These are phyloP conservation scores for Leersia perrieri DNA, from an alignment of 176 grass and related monocot genomes.

Conservation along the genomic window DNA sequence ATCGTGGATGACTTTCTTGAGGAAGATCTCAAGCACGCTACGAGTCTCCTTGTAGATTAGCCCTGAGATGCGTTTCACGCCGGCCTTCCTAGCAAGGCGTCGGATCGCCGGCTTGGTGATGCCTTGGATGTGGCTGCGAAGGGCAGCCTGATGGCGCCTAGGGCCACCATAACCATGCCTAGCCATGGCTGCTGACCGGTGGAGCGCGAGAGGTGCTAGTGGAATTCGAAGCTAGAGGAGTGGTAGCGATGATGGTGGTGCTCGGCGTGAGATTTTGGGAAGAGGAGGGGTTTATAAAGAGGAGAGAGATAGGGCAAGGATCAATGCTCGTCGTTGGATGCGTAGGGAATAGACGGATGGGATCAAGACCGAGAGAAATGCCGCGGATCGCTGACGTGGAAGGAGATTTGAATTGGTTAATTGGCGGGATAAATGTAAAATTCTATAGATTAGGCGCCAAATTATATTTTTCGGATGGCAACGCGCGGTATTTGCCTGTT, in stretches of 20 bases:
- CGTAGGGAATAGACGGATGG: not conserved
- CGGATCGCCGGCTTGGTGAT: slow-evolving; percentile 38
- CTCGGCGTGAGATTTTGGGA: not conserved
- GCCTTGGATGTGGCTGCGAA: slow-evolving; percentile 22
- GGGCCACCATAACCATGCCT: too few relatives aligned
- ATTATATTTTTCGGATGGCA: not conserved
- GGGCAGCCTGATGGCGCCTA: not conserved
- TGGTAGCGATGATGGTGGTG: not conserved
- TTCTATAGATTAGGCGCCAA: not conserved
- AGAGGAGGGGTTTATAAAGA: not conserved
- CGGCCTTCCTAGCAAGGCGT: slow-evolving; percentile 35
- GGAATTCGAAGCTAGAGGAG: not conserved
- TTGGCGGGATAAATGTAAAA: not conserved
- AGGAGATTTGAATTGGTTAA: not conserved
- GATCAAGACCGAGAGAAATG: not conserved
- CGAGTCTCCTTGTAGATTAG: slow-evolving; percentile 92
- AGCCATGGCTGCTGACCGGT: not conserved
- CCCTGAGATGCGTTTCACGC: slow-evolving; percentile 75
- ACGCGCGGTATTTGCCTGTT: not conserved
- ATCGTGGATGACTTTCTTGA: slow-evolving; percentile 82
- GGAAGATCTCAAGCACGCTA: slow-evolving; percentile 89
- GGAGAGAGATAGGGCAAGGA: not conserved
- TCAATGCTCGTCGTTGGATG: not conserved
- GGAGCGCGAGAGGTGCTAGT: not conserved
- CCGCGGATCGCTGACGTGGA: slow-evolving; percentile 1